Percentiles rank a stretch among this genome's conserved stretches.
These are phyloP conservation scores for Arachnomyces sp. DNA, from an alignment of 2,329 filamentous ascomycete species.

Conservation along the genomic window DNA sequence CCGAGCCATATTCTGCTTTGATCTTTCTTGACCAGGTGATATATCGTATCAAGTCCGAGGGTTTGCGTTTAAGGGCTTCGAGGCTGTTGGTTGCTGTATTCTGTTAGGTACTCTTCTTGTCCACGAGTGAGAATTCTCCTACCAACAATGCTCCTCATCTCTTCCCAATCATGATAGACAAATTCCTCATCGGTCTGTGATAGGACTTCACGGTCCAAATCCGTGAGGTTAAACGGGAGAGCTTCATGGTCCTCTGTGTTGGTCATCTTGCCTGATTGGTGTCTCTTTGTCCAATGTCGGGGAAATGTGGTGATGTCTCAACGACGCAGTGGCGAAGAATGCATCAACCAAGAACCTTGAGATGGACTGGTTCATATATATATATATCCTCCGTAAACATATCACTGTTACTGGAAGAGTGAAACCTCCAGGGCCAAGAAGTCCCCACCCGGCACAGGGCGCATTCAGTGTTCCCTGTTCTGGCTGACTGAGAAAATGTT, in stretches of 20 bases:
- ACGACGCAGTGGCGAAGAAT: too few relatives aligned
- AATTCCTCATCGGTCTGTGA: slow-evolving; percentile 48
- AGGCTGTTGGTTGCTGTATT: slow-evolving; percentile 44
- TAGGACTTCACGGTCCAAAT: slow-evolving; percentile 42
- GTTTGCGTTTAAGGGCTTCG: slow-evolving; percentile 50
- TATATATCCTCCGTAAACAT: too few relatives aligned
- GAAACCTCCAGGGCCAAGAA: too few relatives aligned
- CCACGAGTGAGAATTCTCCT: slow-evolving; percentile 11
- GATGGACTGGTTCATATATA: too few relatives aligned
- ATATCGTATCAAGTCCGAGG: slow-evolving; percentile 52
- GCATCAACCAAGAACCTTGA: too few relatives aligned
- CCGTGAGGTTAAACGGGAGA: slow-evolving; percentile 42
- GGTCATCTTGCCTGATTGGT: not conserved
- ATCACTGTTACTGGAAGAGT: too few relatives aligned
- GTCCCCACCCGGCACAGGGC: too few relatives aligned
- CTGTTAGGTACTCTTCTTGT: slow-evolving; percentile 4
- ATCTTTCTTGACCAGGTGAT: slow-evolving; percentile 51
- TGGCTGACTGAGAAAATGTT: too few relatives aligned
- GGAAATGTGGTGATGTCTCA: too few relatives aligned
- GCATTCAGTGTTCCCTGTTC: too few relatives aligned
- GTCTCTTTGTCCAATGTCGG: too few relatives aligned
- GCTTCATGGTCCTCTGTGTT: slow-evolving; percentile 4
- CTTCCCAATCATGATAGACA: slow-evolving; percentile 44
- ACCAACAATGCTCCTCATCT: slow-evolving; percentile 48
- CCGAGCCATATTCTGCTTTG: slow-evolving; percentile 49